Conservation (phyloP, 148 eudicot species). For the Amaranthus cruentus region DNA sequence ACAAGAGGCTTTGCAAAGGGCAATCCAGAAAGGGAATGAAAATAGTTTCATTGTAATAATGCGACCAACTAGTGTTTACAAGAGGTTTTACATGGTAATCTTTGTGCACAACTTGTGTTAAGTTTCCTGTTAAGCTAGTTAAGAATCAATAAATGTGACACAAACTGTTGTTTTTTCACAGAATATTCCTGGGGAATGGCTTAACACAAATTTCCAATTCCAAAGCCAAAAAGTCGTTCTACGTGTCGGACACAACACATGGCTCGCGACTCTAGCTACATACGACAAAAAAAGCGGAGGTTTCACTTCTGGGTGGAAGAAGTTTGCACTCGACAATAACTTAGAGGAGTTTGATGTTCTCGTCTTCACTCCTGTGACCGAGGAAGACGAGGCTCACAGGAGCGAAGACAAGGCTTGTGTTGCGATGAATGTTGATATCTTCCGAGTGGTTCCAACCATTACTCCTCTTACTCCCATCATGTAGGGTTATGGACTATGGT, state of each 20-base stretch:
- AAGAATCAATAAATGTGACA: too few species aligned
- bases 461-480: background rate
- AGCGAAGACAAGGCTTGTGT: background rate
- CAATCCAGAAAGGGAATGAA: conserved; percentile 17
- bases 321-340: conserved; percentile 3
- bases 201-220: background rate
- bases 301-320: conserved; percentile 10
- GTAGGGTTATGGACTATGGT: background rate
- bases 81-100: conserved; percentile 27
- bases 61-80: conserved; percentile 33
- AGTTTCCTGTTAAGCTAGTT: background rate
- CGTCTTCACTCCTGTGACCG: background rate
- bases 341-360: conserved; percentile 5
- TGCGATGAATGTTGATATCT: conserved; percentile 7
- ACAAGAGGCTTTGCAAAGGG: conserved; percentile 19
- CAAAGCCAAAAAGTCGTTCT: conserved; percentile 2
- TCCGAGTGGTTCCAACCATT: background rate
- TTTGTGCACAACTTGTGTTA: background rate
- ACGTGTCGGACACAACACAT: background rate
- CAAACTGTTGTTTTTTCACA: background rate
- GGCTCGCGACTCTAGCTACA: background rate
- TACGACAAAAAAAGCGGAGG: background rate
- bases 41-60: conserved; percentile 26
- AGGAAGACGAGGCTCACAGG: background rate
- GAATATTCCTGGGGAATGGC: background rate